Percentiles rank a stretch among this genome's conserved stretches.
These are phyloP conservation scores for Rosa lucieae DNA, from an alignment of 306 rosid genomes.

Conservation along the genomic window DNA sequence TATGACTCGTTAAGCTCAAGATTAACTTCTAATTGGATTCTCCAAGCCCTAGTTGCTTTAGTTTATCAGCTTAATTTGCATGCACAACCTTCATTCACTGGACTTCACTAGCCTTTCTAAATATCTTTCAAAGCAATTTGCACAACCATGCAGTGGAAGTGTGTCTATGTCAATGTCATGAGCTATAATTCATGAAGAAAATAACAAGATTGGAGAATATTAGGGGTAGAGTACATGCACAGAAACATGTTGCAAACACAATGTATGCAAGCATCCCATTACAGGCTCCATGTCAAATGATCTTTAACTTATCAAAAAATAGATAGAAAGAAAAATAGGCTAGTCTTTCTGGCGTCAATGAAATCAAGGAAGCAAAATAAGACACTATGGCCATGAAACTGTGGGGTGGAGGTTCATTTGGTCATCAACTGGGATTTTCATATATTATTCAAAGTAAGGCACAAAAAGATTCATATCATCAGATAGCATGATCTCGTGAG, in stretches of 20 bases:
- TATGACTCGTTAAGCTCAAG: conserved; percentile 4
- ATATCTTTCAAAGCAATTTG: not conserved
- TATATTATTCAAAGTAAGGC: not conserved
- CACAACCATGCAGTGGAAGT: not conserved
- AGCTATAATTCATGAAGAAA: not conserved
- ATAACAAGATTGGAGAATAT: not conserved
- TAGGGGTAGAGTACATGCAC: not conserved
- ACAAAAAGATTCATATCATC: not conserved
- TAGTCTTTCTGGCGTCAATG: not conserved
- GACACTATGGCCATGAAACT: not conserved
- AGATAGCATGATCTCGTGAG: not conserved
- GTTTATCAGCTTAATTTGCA: not conserved
- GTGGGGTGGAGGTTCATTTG: not conserved
- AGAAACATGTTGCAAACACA: not conserved
- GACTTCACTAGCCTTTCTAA: not conserved
- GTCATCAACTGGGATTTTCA: not conserved
- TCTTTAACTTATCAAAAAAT: not conserved
- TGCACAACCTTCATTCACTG: not conserved
- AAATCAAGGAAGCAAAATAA: conserved; percentile 1
- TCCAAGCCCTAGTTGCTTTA: not conserved
- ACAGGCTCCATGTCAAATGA: not conserved
- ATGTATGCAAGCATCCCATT: not conserved
- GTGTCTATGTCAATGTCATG: not conserved
- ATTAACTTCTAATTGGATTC: not conserved
- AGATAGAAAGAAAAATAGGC: not conserved